Evolutionary conservation across 495 filamentous ascomycete genomes (phyloP).

Genomic region (Achaetomiella virescens): DNA sequence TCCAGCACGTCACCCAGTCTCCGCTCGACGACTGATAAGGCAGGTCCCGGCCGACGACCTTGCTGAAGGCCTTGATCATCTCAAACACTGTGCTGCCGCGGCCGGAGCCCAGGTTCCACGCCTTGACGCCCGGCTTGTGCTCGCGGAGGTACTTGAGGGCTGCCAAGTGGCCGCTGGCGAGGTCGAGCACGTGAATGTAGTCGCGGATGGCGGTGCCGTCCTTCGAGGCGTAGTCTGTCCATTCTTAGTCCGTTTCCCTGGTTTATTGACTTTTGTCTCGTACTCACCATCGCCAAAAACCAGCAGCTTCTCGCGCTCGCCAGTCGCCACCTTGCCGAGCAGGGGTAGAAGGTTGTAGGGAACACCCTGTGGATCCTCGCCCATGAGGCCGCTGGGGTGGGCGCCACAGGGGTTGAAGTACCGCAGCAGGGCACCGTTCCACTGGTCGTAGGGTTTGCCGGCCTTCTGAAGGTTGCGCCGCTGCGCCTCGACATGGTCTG

Average conservation of each 20-base stretch:
- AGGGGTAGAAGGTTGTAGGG: constrained; percentile 94
- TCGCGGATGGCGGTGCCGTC: constrained; percentile 73
- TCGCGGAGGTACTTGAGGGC: constrained; percentile 88
- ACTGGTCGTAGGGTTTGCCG: constrained; percentile 68
- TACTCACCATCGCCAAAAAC: constrained; percentile 87
- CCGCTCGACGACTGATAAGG: constrained; percentile 78
- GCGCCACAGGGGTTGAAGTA: constrained; percentile 98
- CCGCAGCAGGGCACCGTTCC: constrained; percentile 88
- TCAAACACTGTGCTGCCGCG: constrained; percentile 93
- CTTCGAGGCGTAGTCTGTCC: constrained; percentile 76
- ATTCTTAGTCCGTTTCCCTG: background rate
- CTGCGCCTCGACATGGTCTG: constrained; percentile 81
- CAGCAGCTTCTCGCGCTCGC: constrained; percentile 86
- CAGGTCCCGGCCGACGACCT: constrained; percentile 75
- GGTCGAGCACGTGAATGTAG: constrained; percentile 81
- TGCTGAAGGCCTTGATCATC: constrained; percentile 91
- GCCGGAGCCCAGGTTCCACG: constrained; percentile 97
- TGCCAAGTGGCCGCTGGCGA: constrained; percentile 81
- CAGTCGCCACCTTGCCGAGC: constrained; percentile 90
- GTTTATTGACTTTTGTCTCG: too few relatives aligned
- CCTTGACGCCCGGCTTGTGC: constrained; percentile 84
- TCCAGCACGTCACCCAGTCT: constrained; percentile 88
- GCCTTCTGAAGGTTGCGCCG: constrained; percentile 76
- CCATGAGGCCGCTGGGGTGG: constrained; percentile 96
- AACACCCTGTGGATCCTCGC: constrained; percentile 92